phyloP scores from a whole-genome alignment of 2,329 filamentous ascomycete genomes.

The Elsinoe batatas region DNA sequence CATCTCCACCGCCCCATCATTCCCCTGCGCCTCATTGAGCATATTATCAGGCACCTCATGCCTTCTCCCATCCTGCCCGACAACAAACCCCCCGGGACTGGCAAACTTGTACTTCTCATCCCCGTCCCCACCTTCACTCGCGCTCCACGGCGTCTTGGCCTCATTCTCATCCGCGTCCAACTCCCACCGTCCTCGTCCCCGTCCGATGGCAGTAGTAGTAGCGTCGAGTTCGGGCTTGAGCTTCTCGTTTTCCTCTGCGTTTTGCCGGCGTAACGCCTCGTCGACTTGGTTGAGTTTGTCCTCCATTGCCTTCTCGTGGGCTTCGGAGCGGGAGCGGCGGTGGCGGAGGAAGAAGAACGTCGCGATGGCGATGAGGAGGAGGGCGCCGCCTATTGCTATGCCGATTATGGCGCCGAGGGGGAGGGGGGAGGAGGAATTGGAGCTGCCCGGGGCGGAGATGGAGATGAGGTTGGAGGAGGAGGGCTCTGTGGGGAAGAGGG shows the following conservation, averaged over 20 bases:
- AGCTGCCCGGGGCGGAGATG: constrained; percentile 23
- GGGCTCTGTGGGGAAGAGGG: constrained; percentile 25
- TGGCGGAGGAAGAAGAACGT: constrained; percentile 24
- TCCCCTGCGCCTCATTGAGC: constrained; percentile 8
- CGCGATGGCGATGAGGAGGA: constrained; percentile 20
- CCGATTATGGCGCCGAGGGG: constrained; percentile 28
- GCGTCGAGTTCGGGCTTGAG: constrained; percentile 7
- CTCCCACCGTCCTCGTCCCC: background rate
- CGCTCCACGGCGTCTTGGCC: constrained; percentile 35
- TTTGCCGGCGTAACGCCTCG: background rate
- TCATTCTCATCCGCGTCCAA: background rate
- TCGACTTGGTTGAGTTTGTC: background rate
- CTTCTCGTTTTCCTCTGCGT: background rate
- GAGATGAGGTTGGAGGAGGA: constrained; percentile 23
- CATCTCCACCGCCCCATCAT: constrained; percentile 7
- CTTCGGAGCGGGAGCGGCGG: background rate
- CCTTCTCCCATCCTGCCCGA: background rate
- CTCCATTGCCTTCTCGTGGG: background rate
- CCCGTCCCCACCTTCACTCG: constrained; percentile 65
- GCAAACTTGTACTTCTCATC: constrained; percentile 53
- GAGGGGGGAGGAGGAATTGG: background rate
- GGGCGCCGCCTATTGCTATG: constrained; percentile 27
- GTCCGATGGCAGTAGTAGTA: background rate
- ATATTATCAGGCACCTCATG: constrained; percentile 4
- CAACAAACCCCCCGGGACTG: background rate